Evolutionary conservation across 2,329 filamentous ascomycete genomes (phyloP).

Genomic region (Claviceps africana): DNA sequence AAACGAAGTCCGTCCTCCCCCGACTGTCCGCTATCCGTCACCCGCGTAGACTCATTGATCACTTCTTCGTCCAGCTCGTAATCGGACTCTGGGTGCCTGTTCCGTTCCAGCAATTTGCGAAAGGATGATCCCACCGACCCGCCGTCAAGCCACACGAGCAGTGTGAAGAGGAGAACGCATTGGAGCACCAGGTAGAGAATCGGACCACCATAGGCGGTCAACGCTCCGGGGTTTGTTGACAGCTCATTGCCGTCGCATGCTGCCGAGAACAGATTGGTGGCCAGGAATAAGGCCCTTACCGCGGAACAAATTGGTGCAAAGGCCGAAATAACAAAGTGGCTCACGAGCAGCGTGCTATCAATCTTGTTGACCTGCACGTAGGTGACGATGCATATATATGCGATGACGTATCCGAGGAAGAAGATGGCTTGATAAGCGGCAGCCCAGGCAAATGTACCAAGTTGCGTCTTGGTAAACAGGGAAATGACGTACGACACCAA

Average conservation of each 20-base stretch:
- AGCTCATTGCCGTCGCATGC: conserved; percentile 54
- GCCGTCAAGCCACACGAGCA: conserved; percentile 70
- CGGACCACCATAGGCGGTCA: conserved; percentile 67
- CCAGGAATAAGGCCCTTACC: conserved; percentile 58
- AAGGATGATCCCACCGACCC: conserved; percentile 48
- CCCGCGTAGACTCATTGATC: conserved; percentile 47
- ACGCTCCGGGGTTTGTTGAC: conserved; percentile 52
- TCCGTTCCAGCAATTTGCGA: conserved; percentile 24
- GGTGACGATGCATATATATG: conserved; percentile 57
- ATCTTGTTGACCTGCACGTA: conserved; percentile 58
- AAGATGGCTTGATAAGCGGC: conserved; percentile 61
- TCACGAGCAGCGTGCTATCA: conserved; percentile 51
- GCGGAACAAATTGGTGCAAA: conserved; percentile 68
- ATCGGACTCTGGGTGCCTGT: conserved; percentile 16
- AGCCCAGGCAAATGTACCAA: conserved; percentile 73
- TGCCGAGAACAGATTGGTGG: conserved; percentile 72
- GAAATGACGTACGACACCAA: conserved; percentile 71
- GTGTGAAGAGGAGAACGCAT: conserved; percentile 51
- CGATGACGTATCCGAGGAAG: conserved; percentile 59
- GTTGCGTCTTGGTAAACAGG: conserved; percentile 62
- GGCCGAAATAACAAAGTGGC: conserved; percentile 60
- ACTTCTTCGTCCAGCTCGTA: conserved; percentile 43
- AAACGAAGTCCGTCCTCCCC: conserved; percentile 58
- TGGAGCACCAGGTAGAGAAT: conserved; percentile 74
- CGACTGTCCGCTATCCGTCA: conserved; percentile 27